A percentile compares a stretch with the other conserved stretches of the same genome.
Evolutionary conservation across 768 basidiomycete species (phyloP).

Genomic region (Guyanaporus albipodus): DNA sequence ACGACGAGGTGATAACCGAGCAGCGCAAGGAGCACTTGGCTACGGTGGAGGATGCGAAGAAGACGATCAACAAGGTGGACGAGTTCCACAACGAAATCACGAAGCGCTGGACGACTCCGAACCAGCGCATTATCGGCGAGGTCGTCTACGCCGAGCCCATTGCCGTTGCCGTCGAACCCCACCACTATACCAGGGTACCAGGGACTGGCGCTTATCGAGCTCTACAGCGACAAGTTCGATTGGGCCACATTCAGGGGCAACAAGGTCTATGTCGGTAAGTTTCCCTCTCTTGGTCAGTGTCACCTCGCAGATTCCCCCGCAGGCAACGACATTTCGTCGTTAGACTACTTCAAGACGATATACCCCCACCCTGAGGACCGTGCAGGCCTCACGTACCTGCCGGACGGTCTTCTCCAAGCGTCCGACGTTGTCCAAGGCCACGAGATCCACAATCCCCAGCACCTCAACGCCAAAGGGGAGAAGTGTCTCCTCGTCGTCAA

Average conservation of each 20-base stretch:
- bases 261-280: no score
- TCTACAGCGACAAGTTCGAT: no score
- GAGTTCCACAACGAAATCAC: background rate
- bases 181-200: no score
- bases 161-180: no score
- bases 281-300: background rate
- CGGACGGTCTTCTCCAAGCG: background rate
- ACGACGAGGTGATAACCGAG: background rate
- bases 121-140: background rate
- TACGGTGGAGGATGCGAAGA: background rate
- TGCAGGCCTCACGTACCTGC: background rate
- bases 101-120: background rate
- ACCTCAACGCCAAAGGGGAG: background rate
- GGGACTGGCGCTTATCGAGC: no score
- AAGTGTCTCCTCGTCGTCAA: background rate
- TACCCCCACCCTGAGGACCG: background rate
- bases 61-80: background rate
- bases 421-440: background rate
- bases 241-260: no score
- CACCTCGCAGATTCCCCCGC: background rate
- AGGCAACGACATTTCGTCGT: background rate
- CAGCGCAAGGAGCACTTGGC: background rate
- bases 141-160: background rate
- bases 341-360: background rate
- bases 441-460: background rate